Evolutionary conservation across 2,329 filamentous ascomycete genomes (phyloP).

Genomic region (Clarireedia paspali): DNA sequence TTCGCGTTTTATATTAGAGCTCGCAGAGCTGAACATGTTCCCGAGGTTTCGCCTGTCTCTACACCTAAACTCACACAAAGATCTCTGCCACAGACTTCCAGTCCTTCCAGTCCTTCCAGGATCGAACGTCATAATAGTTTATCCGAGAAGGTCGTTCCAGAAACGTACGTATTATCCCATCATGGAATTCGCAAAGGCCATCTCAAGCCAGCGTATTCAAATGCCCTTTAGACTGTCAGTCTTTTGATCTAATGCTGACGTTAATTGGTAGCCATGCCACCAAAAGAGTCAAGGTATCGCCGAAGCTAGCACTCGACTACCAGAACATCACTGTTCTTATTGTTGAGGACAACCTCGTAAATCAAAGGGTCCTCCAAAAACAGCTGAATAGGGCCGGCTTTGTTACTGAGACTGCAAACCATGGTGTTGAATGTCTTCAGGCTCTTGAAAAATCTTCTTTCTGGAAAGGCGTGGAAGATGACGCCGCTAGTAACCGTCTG

Average conservation of each 20-base stretch:
- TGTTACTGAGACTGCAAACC: conserved; percentile 54
- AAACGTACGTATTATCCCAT: no score
- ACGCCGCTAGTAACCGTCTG: conserved; percentile 36
- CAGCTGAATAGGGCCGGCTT: conserved; percentile 55
- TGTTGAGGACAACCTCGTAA: conserved; percentile 62
- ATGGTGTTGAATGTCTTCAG: conserved; percentile 55
- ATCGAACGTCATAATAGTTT: no score
- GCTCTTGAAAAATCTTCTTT: conserved; percentile 47
- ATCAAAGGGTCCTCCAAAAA: conserved; percentile 55
- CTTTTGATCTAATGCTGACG: neutral
- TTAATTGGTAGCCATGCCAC: neutral
- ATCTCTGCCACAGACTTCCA: neutral
- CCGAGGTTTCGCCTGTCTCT: conserved; percentile 1
- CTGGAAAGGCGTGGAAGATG: conserved; percentile 32
- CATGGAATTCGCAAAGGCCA: no score
- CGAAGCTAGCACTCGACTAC: neutral
- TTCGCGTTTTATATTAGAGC: conserved; percentile 67
- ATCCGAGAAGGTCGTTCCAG: no score
- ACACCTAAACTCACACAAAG: neutral
- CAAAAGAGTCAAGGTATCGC: neutral
- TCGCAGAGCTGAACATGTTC: conserved; percentile 11
- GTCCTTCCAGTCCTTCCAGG: neutral
- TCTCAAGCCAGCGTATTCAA: no score
- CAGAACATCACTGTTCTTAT: conserved; percentile 41
- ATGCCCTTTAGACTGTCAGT: no score